A percentile compares a stretch with the other conserved stretches of the same genome.
Evolutionary conservation across 78 protist species (phyloP).

Genomic region (Dictyostelium firmibasis): DNA sequence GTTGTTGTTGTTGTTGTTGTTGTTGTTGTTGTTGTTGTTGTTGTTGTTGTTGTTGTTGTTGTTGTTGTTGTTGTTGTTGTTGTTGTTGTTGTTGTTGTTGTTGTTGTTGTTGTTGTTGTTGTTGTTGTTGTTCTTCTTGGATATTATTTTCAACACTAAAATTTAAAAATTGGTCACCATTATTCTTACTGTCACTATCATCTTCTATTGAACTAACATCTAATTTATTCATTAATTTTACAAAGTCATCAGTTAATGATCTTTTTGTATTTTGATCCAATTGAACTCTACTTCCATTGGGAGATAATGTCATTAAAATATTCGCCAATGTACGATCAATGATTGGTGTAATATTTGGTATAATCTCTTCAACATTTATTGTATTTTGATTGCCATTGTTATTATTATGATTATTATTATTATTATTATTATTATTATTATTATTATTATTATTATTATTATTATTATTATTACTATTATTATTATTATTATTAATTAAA

Average conservation of each 20-base stretch:
- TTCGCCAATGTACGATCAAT: neutral
- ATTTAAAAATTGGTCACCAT: neutral
- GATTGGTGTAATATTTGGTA: neutral
- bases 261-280: neutral
- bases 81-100: neutral
- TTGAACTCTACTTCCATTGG: neutral
- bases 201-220: neutral
- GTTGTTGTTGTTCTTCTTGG: no score
- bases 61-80: neutral
- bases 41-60: neutral
- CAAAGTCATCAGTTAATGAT: conserved; percentile 22
- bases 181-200: neutral
- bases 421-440: neutral
- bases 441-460: neutral
- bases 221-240: neutral
- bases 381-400: neutral
- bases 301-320: neutral
- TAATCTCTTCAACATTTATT: neutral
- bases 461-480: neutral
- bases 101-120: no score
- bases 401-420: neutral
- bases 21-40: neutral
- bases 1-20: neutral
- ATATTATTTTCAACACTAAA: neutral
- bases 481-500: neutral